Evolutionary conservation across 106 monocot species (phyloP).

Genomic region (Dactylorhiza incarnata): DNA sequence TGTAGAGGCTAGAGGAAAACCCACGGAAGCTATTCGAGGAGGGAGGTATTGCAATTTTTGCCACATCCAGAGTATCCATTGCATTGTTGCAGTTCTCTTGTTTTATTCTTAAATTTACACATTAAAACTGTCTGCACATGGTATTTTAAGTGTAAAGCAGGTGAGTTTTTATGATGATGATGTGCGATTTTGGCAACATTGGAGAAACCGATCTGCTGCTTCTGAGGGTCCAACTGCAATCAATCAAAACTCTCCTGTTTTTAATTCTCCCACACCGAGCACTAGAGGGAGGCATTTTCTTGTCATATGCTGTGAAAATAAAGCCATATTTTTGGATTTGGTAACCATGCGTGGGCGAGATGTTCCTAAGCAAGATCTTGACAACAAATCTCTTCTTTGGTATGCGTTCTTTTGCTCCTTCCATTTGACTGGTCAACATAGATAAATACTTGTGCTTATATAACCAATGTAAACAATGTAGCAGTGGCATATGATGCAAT

Average conservation of each 20-base stretch:
- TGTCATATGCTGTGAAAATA: slow-evolving; percentile 98
- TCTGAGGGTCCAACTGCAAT: slow-evolving; percentile 75
- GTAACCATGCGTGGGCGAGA: slow-evolving; percentile 98
- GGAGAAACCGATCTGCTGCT: slow-evolving; percentile 82
- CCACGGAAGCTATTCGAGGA: slow-evolving; percentile 88
- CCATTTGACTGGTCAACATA: background rate
- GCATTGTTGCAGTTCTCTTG: background rate
- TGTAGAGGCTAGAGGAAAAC: slow-evolving; percentile 78
- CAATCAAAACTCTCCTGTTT: slow-evolving; percentile 63
- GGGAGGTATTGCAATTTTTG: slow-evolving; percentile 59
- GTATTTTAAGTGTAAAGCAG: slow-evolving; percentile 83
- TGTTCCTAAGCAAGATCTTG: slow-evolving; percentile 95
- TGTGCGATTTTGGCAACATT: slow-evolving; percentile 90
- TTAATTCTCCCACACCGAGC: slow-evolving; percentile 69
- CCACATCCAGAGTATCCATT: background rate
- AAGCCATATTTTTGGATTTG: slow-evolving; percentile 94
- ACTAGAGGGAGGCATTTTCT: slow-evolving; percentile 97
- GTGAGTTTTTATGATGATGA: slow-evolving; percentile 95
- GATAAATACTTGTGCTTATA: background rate
- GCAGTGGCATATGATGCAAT: background rate
- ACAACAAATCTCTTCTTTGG: slow-evolving; percentile 96
- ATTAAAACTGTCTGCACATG: background rate
- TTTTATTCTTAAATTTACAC: slow-evolving; percentile 6
- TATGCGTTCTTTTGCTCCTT: slow-evolving; percentile 11
- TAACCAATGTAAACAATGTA: background rate